A percentile compares a stretch with the other conserved stretches of the same genome.
Conservation (phyloP, 2,329 filamentous ascomycete genomes). For the Nemania abortiva region DNA sequence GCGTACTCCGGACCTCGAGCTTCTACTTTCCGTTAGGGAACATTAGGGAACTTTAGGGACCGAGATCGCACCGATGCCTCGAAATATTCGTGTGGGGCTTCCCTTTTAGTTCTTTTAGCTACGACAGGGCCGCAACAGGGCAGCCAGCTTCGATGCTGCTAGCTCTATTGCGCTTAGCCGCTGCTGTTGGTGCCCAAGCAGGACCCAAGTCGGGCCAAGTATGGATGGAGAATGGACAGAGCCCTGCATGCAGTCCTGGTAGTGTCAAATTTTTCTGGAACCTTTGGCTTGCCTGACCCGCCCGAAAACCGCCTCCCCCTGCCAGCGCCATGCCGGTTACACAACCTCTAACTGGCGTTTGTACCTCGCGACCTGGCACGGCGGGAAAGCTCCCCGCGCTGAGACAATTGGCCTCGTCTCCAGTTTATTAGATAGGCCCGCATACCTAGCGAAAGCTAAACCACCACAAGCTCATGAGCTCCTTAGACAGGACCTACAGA, state of each 20-base stretch:
- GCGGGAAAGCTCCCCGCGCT: constrained; percentile 35
- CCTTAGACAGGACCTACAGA: neutral
- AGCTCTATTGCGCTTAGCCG: constrained; percentile 8
- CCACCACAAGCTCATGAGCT: neutral
- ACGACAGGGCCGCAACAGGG: neutral
- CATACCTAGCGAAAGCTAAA: neutral
- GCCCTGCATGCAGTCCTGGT: neutral
- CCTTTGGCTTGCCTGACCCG: neutral
- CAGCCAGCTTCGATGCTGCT: neutral
- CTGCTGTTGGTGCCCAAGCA: constrained; percentile 27
- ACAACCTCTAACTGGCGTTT: constrained; percentile 1
- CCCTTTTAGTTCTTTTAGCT: constrained; percentile 31
- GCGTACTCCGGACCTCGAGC: constrained; percentile 16
- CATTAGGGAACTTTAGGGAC: constrained; percentile 25
- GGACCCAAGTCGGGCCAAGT: too few relatives aligned
- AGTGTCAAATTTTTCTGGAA: constrained; percentile 6
- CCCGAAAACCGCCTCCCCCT: neutral
- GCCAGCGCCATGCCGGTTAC: neutral
- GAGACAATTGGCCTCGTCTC: constrained; percentile 22
- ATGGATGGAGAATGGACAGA: too few relatives aligned
- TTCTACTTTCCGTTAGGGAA: constrained; percentile 32
- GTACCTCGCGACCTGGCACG: neutral
- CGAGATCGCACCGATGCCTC: constrained; percentile 38
- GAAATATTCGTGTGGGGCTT: constrained; percentile 28
- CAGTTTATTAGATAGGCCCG: constrained; percentile 3